These are phyloP conservation scores for Sphagnum tenellum DNA, from an alignment of 225 moss, liverwort and hornwort genomes.

Conservation along the genomic window DNA sequence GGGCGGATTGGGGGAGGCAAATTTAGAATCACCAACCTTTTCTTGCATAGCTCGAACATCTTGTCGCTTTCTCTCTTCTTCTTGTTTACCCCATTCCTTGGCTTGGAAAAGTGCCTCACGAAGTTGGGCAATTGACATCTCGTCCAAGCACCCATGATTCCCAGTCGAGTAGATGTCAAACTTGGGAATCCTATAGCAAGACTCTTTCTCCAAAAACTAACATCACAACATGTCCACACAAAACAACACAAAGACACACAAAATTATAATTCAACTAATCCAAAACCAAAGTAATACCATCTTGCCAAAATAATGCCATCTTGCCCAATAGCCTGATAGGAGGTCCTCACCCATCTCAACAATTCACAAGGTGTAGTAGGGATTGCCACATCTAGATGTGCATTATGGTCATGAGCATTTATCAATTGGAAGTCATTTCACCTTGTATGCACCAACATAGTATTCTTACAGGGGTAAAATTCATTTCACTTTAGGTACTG, in stretches of 20 bases:
- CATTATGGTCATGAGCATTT: too few relatives aligned
- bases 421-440: too few relatives aligned
- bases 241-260: not conserved
- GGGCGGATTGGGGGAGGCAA: not conserved
- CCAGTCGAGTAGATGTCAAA: constrained; percentile 52
- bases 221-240: too few relatives aligned
- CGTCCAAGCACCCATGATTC: constrained; percentile 40
- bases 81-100: constrained; percentile 49
- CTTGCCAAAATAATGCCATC: not conserved
- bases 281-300: too few relatives aligned
- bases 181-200: constrained; percentile 51
- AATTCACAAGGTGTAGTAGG: too few relatives aligned
- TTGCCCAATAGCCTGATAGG: too few relatives aligned
- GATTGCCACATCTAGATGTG: too few relatives aligned
- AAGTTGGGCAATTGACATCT: constrained; percentile 75
- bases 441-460: too few relatives aligned
- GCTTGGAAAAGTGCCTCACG: constrained; percentile 45
- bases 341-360: too few relatives aligned
- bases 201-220: constrained; percentile 70
- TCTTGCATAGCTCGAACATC: constrained; percentile 28
- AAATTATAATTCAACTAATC: too few relatives aligned
- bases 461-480: too few relatives aligned
- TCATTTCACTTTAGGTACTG: too few relatives aligned
- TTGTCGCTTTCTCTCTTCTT: constrained; percentile 40
- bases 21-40: constrained; percentile 19